Conservation (phyloP, 2,329 filamentous ascomycete species). For the Escovopsis sp. region DNA sequence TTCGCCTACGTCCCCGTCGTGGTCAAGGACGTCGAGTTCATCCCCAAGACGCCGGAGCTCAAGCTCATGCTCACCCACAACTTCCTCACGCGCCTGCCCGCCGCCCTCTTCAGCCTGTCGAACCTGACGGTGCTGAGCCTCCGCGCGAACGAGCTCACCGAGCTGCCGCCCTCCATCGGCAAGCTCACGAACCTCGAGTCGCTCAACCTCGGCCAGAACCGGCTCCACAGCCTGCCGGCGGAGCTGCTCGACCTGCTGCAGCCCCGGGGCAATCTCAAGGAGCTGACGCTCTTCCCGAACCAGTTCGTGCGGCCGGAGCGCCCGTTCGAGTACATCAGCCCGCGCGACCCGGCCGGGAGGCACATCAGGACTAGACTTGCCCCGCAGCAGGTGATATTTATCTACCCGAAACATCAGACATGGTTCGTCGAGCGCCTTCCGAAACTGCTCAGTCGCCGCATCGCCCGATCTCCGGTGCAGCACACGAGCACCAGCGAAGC, state of each 20-base stretch:
- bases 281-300: slow-evolving; percentile 46
- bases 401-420: neutral
- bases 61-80: slow-evolving; percentile 49
- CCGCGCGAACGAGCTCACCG: slow-evolving; percentile 44
- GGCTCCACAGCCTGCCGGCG: slow-evolving; percentile 42
- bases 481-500: slow-evolving; percentile 15
- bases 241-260: slow-evolving; percentile 45
- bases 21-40: slow-evolving; percentile 41
- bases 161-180: slow-evolving; percentile 44
- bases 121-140: slow-evolving; percentile 50
- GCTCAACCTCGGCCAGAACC: slow-evolving; percentile 52
- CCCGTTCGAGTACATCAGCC: neutral
- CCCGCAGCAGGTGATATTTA: neutral
- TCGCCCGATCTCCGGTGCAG: slow-evolving; percentile 19
- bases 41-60: slow-evolving; percentile 40
- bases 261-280: slow-evolving; percentile 27
- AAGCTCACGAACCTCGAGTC: slow-evolving; percentile 42
- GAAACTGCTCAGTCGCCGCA: slow-evolving; percentile 10
- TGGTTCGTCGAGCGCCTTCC: slow-evolving; percentile 2
- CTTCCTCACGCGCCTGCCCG: slow-evolving; percentile 37
- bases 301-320: slow-evolving; percentile 34
- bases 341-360: slow-evolving; percentile 1
- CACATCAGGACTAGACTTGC: neutral
- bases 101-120: slow-evolving; percentile 44
- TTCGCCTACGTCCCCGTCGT: slow-evolving; percentile 40